phyloP scores from a whole-genome alignment of 23 red algal genomes.

The Gracilaria domingensis region DNA sequence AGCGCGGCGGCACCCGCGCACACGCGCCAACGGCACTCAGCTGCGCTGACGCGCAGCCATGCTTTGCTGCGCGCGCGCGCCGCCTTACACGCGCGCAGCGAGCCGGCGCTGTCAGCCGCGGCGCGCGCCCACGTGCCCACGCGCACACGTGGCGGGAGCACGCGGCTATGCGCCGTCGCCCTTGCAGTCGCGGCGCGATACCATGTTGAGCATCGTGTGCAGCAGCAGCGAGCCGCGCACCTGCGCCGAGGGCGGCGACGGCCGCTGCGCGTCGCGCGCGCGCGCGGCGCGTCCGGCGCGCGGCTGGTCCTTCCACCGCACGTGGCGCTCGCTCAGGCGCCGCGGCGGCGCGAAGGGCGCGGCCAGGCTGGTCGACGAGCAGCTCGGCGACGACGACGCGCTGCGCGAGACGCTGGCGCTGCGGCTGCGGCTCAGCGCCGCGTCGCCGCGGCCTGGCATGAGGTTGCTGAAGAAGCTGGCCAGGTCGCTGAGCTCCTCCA shows the following conservation, averaged over 20 bases:
- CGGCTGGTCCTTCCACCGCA: constrained; percentile 36
- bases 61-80: not conserved
- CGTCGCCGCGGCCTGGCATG: not conserved
- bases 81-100: not conserved
- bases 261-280: too few relatives aligned
- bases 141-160: too few relatives aligned
- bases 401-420: not conserved
- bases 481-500: constrained; percentile 33
- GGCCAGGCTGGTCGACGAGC: not conserved
- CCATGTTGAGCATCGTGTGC: constrained; percentile 19
- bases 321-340: not conserved
- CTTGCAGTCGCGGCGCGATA: not conserved
- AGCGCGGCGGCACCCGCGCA: not conserved
- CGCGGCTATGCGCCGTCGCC: not conserved
- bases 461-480: constrained; percentile 22
- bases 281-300: too few relatives aligned
- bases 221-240: constrained; percentile 38
- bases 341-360: not conserved
- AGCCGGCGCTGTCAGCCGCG: not conserved
- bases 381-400: not conserved
- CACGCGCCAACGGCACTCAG: not conserved
- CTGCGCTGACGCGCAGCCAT: not conserved
- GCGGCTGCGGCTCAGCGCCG: not conserved
- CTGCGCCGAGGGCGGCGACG: not conserved
- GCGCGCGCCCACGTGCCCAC: too few relatives aligned